A percentile compares a stretch with the other conserved stretches of the same genome.
Conservation (phyloP, 257 asterid species). For the Handroanthus guayacan region DNA sequence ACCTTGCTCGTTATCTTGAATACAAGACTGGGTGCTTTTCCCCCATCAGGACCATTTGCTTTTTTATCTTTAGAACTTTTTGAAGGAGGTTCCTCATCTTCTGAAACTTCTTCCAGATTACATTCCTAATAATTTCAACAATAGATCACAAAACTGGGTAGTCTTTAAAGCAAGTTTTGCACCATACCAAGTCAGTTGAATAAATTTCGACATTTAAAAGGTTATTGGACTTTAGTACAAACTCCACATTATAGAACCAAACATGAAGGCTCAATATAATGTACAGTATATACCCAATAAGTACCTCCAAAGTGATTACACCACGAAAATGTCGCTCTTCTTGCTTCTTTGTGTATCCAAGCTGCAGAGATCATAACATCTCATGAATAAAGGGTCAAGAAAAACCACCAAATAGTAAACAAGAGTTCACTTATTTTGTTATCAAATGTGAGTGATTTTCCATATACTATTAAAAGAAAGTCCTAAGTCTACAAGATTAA, state of each 20-base stretch:
- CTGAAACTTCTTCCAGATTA: conserved; percentile 71
- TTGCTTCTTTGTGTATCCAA: conserved; percentile 81
- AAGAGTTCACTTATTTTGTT: neutral
- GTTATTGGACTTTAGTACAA: neutral
- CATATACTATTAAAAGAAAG: neutral
- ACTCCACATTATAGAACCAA: neutral
- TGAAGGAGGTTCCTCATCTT: conserved; percentile 71
- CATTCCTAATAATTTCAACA: conserved; percentile 59
- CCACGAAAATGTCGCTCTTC: conserved; percentile 87
- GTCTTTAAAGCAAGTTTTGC: neutral
- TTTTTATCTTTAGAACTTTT: conserved; percentile 82
- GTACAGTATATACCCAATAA: neutral
- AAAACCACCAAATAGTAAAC: neutral
- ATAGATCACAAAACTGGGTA: neutral
- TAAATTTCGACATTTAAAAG: neutral
- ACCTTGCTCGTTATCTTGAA: conserved; percentile 75
- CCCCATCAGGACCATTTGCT: conserved; percentile 70
- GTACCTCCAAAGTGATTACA: conserved; percentile 77
- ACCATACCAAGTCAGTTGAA: conserved; percentile 1
- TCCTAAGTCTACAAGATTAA: neutral
- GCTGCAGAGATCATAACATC: conserved; percentile 48
- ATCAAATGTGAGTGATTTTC: neutral
- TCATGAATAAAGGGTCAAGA: neutral
- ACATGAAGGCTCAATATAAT: neutral
- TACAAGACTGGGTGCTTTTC: conserved; percentile 61